Evolutionary conservation across 2,329 filamentous ascomycete species (phyloP).

Genomic region (Madurella fahalii): DNA sequence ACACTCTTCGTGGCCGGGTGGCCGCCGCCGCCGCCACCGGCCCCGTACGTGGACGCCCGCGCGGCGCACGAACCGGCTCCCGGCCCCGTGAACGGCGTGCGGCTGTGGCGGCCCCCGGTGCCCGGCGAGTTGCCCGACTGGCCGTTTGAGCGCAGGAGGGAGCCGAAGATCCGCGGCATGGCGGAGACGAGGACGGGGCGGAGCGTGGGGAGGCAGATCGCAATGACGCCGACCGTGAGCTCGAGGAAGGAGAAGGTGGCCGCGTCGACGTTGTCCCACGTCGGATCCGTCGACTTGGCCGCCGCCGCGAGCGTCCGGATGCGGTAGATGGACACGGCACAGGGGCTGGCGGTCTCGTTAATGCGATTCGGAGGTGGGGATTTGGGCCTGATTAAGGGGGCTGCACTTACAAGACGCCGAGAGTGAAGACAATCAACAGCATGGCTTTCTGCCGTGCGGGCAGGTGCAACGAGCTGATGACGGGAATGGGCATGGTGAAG

Average conservation of each 20-base stretch:
- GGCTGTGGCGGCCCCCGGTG: neutral
- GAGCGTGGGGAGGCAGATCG: slow-evolving; percentile 38
- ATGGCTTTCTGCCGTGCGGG: slow-evolving; percentile 21
- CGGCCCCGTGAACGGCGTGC: neutral
- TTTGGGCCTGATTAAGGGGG: neutral
- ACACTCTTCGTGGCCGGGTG: neutral
- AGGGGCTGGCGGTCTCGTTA: slow-evolving; percentile 9
- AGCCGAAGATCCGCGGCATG: slow-evolving; percentile 21
- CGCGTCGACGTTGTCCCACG: slow-evolving; percentile 32
- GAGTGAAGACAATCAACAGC: slow-evolving; percentile 21
- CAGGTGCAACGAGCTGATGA: slow-evolving; percentile 35
- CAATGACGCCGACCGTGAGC: slow-evolving; percentile 37
- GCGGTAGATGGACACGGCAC: slow-evolving; percentile 33
- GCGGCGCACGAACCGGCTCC: neutral
- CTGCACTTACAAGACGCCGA: slow-evolving; percentile 22
- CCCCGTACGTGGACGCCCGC: neutral
- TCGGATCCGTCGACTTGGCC: slow-evolving; percentile 29
- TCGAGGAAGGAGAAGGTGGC: slow-evolving; percentile 39
- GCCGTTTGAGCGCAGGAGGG: slow-evolving; percentile 5
- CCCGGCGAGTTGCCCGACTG: neutral
- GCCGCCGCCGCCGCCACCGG: too few relatives aligned
- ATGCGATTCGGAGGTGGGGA: neutral
- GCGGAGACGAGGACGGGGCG: slow-evolving; percentile 28
- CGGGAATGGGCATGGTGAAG: slow-evolving; percentile 36
- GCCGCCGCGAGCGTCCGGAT: slow-evolving; percentile 30